These are phyloP conservation scores for Ustilago tritici DNA, from an alignment of 1,284 basidiomycete species.

Conservation along the genomic window DNA sequence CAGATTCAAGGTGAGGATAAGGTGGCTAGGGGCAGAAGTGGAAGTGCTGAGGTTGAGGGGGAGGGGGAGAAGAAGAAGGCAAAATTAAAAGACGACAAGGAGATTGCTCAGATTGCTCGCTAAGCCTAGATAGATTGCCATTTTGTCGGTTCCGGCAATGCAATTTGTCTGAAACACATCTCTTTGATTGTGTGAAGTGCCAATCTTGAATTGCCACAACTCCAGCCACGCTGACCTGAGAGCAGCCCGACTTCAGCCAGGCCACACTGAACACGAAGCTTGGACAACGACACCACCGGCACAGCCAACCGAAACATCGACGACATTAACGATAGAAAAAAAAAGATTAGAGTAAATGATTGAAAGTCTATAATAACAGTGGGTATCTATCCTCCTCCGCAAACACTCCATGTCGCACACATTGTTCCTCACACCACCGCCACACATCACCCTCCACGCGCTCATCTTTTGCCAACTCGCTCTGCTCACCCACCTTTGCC, in stretches of 20 bases:
- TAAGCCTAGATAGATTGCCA: not conserved
- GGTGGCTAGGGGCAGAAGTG: slow-evolving; percentile 10
- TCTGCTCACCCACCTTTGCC: slow-evolving; percentile 36
- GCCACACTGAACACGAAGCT: too few species aligned
- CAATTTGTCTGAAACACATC: not conserved
- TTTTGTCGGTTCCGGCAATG: not conserved
- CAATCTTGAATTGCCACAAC: too few species aligned
- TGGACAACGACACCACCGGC: too few species aligned
- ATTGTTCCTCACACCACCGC: slow-evolving; percentile 52
- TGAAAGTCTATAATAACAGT: too few species aligned
- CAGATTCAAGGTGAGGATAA: slow-evolving; percentile 23
- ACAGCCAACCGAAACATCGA: too few species aligned
- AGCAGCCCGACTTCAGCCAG: too few species aligned
- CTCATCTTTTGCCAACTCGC: slow-evolving; percentile 26
- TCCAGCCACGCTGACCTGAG: too few species aligned
- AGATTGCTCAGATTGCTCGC: not conserved
- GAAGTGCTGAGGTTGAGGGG: slow-evolving; percentile 8
- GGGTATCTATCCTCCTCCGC: slow-evolving; percentile 1
- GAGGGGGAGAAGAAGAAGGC: slow-evolving; percentile 14
- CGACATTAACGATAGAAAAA: not conserved
- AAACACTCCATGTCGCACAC: slow-evolving; percentile 22
- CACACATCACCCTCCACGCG: slow-evolving; percentile 24
- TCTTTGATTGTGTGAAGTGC: too few species aligned
- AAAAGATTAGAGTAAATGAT: not conserved
- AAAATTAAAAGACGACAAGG: slow-evolving; percentile 8